Evolutionary conservation across 352 stramenopile species (phyloP).

Genomic region (Halophytophthora polymorphica): DNA sequence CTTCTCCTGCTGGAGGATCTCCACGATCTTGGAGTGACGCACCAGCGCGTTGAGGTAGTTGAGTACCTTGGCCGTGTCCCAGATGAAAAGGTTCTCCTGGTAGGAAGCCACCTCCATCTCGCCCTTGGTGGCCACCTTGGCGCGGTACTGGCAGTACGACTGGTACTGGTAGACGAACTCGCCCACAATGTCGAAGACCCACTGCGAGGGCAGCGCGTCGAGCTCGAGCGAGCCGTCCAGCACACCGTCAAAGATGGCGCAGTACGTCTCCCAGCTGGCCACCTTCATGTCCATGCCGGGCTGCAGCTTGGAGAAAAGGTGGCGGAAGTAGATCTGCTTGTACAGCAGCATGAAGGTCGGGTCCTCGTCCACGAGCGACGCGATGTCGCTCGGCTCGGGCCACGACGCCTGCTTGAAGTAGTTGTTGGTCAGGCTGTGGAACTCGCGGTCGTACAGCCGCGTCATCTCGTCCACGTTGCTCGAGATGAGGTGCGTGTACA

Average conservation of each 20-base stretch:
- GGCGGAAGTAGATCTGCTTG: constrained; percentile 95
- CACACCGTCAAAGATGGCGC: constrained; percentile 93
- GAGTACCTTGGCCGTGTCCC: constrained; percentile 95
- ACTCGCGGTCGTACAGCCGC: constrained; percentile 87
- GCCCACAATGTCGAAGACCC: constrained; percentile 98
- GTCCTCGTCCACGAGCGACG: constrained; percentile 85
- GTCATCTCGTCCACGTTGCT: constrained; percentile 82
- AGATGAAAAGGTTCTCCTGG: constrained; percentile 88
- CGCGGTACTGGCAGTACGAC: constrained; percentile 96
- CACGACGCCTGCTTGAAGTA: constrained; percentile 96
- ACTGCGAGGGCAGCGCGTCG: constrained; percentile 91
- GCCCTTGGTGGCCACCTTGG: constrained; percentile 67
- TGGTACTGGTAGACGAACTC: constrained; percentile 99
- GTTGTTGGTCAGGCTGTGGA: constrained; percentile 85
- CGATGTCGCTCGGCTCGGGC: constrained; percentile 87
- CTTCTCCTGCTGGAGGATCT: constrained; percentile 69
- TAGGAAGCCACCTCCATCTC: constrained; percentile 58
- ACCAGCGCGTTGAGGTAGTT: constrained; percentile 95
- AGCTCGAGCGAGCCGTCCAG: constrained; percentile 82
- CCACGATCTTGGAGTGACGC: constrained; percentile 89
- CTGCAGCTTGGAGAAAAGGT: constrained; percentile 92
- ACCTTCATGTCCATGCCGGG: constrained; percentile 89
- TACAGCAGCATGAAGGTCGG: constrained; percentile 95
- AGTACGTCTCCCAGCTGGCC: constrained; percentile 93
- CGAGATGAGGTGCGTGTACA: constrained; percentile 83